These are phyloP conservation scores for Solanum clarkiae DNA, from an alignment of 257 asterid genomes.

Conservation along the genomic window DNA sequence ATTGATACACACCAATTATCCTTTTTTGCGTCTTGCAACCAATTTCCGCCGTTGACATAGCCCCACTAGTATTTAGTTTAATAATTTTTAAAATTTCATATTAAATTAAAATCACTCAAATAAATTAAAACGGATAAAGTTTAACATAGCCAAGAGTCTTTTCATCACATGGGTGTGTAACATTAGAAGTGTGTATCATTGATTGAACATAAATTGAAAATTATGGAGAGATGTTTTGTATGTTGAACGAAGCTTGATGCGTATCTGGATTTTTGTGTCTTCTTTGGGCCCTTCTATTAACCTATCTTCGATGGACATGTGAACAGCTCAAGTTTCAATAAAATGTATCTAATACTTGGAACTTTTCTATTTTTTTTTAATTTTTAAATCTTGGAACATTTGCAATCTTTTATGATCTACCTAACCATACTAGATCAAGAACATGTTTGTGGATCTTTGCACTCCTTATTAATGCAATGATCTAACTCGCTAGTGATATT, in stretches of 20 bases:
- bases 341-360: too few relatives aligned
- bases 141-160: neutral
- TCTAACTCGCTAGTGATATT: too few relatives aligned
- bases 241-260: neutral
- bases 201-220: neutral
- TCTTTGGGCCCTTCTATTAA: neutral
- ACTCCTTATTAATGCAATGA: neutral
- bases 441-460: neutral
- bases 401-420: neutral
- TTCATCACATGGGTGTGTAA: neutral
- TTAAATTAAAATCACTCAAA: too few relatives aligned
- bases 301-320: neutral
- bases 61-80: too few relatives aligned
- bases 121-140: too few relatives aligned
- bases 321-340: neutral
- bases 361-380: neutral
- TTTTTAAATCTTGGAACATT: neutral
- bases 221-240: neutral
- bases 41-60: neutral
- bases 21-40: neutral
- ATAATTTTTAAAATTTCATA: too few relatives aligned
- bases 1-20: neutral
- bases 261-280: neutral
- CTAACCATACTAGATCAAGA: neutral
- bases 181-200: too few relatives aligned